Evolutionary conservation across 495 filamentous ascomycete genomes (phyloP).

Genomic region (Cetradonia linearis): DNA sequence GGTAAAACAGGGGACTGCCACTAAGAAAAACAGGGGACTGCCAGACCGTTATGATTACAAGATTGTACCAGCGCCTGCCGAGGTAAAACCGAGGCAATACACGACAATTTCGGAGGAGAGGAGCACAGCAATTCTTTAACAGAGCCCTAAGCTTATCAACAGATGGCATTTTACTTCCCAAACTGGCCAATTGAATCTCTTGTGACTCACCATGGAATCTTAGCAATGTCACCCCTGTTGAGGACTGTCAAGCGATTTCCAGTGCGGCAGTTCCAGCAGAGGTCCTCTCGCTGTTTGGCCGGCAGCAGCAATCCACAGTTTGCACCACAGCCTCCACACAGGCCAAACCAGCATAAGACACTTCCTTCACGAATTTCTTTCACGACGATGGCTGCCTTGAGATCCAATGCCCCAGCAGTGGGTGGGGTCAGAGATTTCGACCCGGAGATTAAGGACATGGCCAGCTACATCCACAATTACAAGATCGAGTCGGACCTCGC

Average conservation of each 20-base stretch:
- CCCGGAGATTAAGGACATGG: conserved; percentile 88
- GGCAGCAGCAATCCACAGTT: background rate
- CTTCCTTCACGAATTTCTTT: conserved; percentile 20
- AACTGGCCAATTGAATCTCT: background rate
- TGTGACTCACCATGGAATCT: background rate
- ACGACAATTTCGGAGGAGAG: background rate
- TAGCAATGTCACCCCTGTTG: conserved; percentile 11
- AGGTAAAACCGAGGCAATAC: background rate
- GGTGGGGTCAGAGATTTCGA: conserved; percentile 51
- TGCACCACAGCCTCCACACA: background rate
- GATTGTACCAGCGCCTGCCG: background rate
- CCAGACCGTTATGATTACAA: no score
- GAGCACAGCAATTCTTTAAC: background rate
- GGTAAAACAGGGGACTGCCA: no score
- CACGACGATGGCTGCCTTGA: conserved; percentile 41
- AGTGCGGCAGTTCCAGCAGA: conserved; percentile 3
- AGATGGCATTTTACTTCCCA: background rate
- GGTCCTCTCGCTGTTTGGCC: conserved; percentile 1
- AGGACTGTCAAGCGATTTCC: conserved; percentile 14
- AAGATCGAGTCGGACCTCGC: conserved; percentile 84
- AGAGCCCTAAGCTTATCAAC: background rate
- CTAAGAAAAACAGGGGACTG: no score
- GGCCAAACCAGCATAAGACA: conserved; percentile 7
- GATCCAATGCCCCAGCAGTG: conserved; percentile 32
- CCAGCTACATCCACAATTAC: conserved; percentile 85